Conservation (phyloP, 2,329 filamentous ascomycete genomes). For the Coniosporium tulheliwenetii region DNA sequence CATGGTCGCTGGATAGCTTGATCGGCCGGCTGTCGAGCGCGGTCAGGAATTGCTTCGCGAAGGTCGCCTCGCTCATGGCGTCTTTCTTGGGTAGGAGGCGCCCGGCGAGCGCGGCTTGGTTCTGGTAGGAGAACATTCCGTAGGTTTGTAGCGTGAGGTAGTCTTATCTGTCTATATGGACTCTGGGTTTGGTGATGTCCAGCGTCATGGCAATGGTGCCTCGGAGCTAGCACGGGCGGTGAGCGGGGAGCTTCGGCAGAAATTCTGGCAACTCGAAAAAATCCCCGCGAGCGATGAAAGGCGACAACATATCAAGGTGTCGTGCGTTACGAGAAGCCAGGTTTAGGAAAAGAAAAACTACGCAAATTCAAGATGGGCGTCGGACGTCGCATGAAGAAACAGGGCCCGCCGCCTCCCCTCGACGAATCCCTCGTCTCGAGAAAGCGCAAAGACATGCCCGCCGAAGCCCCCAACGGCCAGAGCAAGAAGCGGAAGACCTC, state of each 20-base stretch:
- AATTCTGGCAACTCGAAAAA: too few relatives aligned
- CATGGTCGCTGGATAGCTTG: constrained; percentile 79
- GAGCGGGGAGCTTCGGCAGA: too few relatives aligned
- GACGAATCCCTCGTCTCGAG: constrained; percentile 61
- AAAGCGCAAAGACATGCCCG: constrained; percentile 72
- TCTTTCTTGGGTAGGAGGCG: too few relatives aligned
- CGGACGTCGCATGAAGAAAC: constrained; percentile 89
- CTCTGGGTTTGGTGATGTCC: too few relatives aligned
- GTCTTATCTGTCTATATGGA: too few relatives aligned
- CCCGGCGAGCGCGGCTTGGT: too few relatives aligned
- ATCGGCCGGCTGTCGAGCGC: constrained; percentile 62
- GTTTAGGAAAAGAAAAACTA: constrained; percentile 5
- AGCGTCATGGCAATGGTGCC: too few relatives aligned
- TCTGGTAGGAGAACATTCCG: too few relatives aligned
- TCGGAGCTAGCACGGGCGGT: too few relatives aligned
- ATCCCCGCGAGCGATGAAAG: too few relatives aligned
- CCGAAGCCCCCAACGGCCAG: constrained; percentile 40
- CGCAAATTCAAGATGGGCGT: constrained; percentile 52
- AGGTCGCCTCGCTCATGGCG: constrained; percentile 47
- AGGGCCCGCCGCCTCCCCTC: constrained; percentile 70
- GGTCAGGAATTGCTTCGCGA: constrained; percentile 70
- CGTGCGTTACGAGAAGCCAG: neutral
- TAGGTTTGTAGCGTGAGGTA: too few relatives aligned
- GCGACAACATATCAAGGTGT: too few relatives aligned
- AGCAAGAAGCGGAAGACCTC: constrained; percentile 50